Conservation (phyloP, 192 early-diverging fungal species). For the Cladochytrium replicatum region DNA sequence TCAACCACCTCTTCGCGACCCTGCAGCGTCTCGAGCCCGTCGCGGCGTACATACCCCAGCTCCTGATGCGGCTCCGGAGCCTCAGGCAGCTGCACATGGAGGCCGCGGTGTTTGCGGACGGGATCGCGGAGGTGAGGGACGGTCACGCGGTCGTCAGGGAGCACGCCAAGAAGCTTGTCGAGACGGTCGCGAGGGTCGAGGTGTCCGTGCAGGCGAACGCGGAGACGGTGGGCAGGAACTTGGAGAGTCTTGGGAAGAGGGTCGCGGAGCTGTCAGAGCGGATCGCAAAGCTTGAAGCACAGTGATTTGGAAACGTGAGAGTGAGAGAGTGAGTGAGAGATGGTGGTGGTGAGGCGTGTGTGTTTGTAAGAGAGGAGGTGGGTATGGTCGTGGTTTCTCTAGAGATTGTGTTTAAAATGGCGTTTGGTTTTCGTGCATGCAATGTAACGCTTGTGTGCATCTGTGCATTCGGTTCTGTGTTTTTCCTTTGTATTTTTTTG, state of each 20-base stretch:
- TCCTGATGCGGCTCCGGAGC: constrained; percentile 66
- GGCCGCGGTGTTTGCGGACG: constrained; percentile 65
- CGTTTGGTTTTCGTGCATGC: too few relatives aligned
- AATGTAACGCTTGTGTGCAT: too few relatives aligned
- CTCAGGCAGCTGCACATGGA: constrained; percentile 73
- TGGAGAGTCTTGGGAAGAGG: constrained; percentile 19
- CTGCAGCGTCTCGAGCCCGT: constrained; percentile 73
- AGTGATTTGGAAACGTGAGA: too few relatives aligned
- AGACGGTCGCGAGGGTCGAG: constrained; percentile 18
- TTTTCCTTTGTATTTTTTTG: too few relatives aligned
- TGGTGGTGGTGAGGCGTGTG: too few relatives aligned
- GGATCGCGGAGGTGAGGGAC: constrained; percentile 55
- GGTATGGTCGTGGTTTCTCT: too few relatives aligned
- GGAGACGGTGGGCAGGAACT: constrained; percentile 18
- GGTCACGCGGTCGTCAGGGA: constrained; percentile 62
- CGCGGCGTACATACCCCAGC: constrained; percentile 63
- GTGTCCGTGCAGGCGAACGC: constrained; percentile 21
- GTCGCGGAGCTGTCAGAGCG: constrained; percentile 13
- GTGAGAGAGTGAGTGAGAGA: too few relatives aligned
- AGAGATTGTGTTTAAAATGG: too few relatives aligned
- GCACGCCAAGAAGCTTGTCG: constrained; percentile 52
- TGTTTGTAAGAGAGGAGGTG: too few relatives aligned
- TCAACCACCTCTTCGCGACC: constrained; percentile 57
- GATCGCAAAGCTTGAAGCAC: constrained; percentile 18
- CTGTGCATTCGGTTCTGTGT: too few relatives aligned